These are phyloP conservation scores for Aspergillus sp. DNA, from an alignment of 2,329 filamentous ascomycete species.

Conservation along the genomic window DNA sequence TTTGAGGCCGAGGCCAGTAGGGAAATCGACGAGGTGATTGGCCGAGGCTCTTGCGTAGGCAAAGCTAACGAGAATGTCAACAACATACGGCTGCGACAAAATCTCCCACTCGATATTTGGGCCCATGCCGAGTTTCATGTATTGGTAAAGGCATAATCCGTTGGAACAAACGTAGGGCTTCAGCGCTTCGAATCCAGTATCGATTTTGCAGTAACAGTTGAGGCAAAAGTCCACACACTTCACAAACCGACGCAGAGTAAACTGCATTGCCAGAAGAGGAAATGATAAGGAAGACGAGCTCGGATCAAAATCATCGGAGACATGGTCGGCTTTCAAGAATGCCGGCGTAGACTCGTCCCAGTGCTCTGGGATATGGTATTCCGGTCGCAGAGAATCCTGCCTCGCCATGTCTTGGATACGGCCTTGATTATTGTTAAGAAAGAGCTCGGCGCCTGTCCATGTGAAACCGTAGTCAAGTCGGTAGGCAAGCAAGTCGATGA, in stretches of 20 bases:
- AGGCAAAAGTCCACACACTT: conserved; percentile 85
- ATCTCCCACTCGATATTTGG: conserved; percentile 85
- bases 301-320: conserved; percentile 28
- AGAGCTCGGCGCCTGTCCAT: conserved; percentile 69
- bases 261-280: conserved; percentile 67
- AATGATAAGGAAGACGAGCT: conserved; percentile 47
- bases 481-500: conserved; percentile 62
- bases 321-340: conserved; percentile 53
- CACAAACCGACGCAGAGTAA: conserved; percentile 72
- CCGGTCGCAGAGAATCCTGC: conserved; percentile 7
- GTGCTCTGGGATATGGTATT: conserved; percentile 24
- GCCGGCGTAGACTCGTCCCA: conserved; percentile 32
- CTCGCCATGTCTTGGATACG: conserved; percentile 16
- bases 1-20: conserved; percentile 55
- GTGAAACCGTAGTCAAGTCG: conserved; percentile 53
- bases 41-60: conserved; percentile 63
- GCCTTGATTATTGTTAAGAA: conserved; percentile 51
- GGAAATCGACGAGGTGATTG: conserved; percentile 52
- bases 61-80: conserved; percentile 81
- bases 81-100: conserved; percentile 72
- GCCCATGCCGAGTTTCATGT: conserved; percentile 81
- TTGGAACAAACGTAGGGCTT: conserved; percentile 71
- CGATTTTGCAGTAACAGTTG: conserved; percentile 72
- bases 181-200: conserved; percentile 57
- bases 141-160: conserved; percentile 79